Conservation (phyloP, 495 filamentous ascomycete genomes). For the Hyaloscypha finlandica region DNA sequence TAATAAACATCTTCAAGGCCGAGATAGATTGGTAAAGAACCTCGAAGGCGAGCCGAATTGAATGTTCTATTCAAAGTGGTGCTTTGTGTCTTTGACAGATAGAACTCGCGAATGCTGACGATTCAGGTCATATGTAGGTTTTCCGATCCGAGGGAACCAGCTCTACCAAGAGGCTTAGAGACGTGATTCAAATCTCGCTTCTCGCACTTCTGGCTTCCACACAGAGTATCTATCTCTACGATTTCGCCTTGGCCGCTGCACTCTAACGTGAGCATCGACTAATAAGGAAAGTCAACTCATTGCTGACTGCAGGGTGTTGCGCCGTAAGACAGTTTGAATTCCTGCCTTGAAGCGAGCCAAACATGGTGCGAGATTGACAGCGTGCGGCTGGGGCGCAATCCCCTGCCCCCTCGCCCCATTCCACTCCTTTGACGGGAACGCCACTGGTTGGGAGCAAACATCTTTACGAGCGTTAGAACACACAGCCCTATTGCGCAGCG, state of each 20-base stretch:
- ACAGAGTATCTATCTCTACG: not conserved
- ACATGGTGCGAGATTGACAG: not conserved
- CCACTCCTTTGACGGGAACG: not conserved
- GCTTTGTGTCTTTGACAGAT: not conserved
- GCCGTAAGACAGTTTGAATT: not conserved
- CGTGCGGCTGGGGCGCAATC: too few species aligned
- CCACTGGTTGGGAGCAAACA: not conserved
- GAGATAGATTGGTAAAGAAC: not conserved
- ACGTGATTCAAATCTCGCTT: not conserved
- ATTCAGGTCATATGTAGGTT: not conserved
- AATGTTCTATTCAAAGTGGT: not conserved
- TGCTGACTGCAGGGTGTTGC: not conserved
- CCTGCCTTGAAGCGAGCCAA: constrained; percentile 5
- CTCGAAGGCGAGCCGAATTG: not conserved
- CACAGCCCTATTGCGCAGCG: constrained; percentile 6
- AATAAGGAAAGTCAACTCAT: not conserved
- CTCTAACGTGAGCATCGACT: not conserved
- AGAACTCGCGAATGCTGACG: not conserved
- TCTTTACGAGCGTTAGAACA: constrained; percentile 6
- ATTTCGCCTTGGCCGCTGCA: not conserved
- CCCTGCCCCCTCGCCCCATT: too few species aligned
- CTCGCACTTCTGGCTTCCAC: not conserved
- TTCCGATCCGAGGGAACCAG: not conserved
- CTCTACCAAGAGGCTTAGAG: not conserved
- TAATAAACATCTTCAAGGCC: not conserved